Evolutionary conservation across 345 rosid genomes (phyloP), one percentile per base, ranked within the genome.

Genomic region (Garcia nutans): DNA sequence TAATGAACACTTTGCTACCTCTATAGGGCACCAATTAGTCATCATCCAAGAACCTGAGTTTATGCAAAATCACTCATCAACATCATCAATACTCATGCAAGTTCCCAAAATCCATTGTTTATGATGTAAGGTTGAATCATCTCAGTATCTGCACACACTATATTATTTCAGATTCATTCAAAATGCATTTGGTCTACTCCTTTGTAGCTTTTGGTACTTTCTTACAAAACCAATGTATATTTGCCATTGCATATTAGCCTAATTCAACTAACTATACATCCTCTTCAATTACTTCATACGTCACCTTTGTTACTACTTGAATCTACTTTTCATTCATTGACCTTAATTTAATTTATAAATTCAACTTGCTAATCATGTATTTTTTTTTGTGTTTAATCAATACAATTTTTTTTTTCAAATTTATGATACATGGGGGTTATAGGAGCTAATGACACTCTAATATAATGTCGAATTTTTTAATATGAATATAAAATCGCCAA

Each of bases 161-260:
- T 37, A 37, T 37, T 37, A 37, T 3, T 60, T 45, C 67, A 17
- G 17, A 33, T 45, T 72, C 69, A 49, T 26, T 22, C 3, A 33
- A 15, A 5, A 13, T 42, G 42, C 55, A 72, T 72, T 42, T n/a
- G 22, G 15, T 33, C 24, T 37, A 37, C 0, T 2, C 17, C 19
- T 20, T 26, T 42, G 16, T 42, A 37, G 16, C 54, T 24, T 1
- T 42, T 8, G 50, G 1, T 11, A 22, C 2, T 26, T 42, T 26
- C 16, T 0, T 68, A 7, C 50, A 70, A 57, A 37, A 69, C 15
- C 1, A 3, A 28, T 28, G 67, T 22, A 55, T 64, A 37, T 37
- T 28, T 66, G 75, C 55, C 41, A 55, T 20, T 24, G 74, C 82
- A 77, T 77, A 78, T 77, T 82, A 72, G 60, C 20, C 33, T 28